A percentile compares a stretch with the other conserved stretches of the same genome.
Evolutionary conservation across 148 eudicot genomes (phyloP).

Genomic region (Spergularia marina): DNA sequence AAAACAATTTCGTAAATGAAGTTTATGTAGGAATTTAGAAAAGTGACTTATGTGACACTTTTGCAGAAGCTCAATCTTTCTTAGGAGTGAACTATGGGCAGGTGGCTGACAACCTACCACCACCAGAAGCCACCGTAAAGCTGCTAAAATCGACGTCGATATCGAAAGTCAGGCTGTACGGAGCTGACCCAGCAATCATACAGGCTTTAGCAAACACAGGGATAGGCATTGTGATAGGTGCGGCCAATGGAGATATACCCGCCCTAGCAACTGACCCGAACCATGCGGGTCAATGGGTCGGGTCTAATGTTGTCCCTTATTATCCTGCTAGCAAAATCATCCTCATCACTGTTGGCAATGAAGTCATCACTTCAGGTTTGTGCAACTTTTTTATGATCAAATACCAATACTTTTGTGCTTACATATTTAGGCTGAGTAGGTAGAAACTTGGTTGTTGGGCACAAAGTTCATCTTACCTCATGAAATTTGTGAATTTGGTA

Average conservation of each 20-base stretch:
- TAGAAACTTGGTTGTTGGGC: too few species aligned
- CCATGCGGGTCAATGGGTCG: conserved; percentile 78
- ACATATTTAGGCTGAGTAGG: too few species aligned
- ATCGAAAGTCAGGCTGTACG: conserved; percentile 73
- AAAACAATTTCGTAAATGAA: too few species aligned
- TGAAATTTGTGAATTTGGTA: too few species aligned
- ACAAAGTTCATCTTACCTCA: too few species aligned
- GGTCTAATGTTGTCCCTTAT: conserved; percentile 56
- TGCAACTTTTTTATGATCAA: background rate
- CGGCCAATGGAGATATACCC: conserved; percentile 75
- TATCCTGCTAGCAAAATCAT: conserved; percentile 69
- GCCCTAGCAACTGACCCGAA: conserved; percentile 72
- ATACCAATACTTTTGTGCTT: background rate
- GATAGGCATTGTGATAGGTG: conserved; percentile 67
- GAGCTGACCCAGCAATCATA: conserved; percentile 70
- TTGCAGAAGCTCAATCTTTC: conserved; percentile 60
- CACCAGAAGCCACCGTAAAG: conserved; percentile 60
- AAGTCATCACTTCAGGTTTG: conserved; percentile 56
- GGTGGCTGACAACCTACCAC: conserved; percentile 85
- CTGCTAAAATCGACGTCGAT: conserved; percentile 61
- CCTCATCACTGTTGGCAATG: conserved; percentile 76
- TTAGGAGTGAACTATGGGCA: conserved; percentile 84
- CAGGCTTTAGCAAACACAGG: conserved; percentile 74
- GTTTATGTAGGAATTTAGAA: background rate
- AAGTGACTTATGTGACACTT: background rate